phyloP scores from a whole-genome alignment of 2,329 filamentous ascomycete genomes.

The Curvularia verruculosa region DNA sequence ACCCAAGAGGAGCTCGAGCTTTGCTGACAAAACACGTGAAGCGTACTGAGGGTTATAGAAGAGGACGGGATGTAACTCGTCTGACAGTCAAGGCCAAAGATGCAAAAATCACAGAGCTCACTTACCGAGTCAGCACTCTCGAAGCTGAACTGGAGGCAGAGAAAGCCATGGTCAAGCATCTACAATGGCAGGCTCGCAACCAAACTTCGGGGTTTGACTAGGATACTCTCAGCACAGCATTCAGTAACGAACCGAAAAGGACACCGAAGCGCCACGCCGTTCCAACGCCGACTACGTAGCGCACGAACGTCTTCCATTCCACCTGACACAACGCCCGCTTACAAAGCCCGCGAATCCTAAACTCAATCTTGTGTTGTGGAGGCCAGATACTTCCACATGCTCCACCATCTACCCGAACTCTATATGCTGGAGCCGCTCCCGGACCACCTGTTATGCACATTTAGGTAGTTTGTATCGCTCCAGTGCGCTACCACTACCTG shows the following conservation, averaged over 20 bases:
- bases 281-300: not conserved
- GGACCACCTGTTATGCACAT: not conserved
- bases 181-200: slow-evolving; percentile 32
- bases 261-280: too few relatives aligned
- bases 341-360: not conserved
- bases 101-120: slow-evolving; percentile 67
- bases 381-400: not conserved
- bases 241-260: not conserved
- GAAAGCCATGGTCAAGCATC: slow-evolving; percentile 48
- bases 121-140: slow-evolving; percentile 66
- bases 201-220: slow-evolving; percentile 4
- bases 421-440: not conserved
- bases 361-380: not conserved
- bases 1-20: slow-evolving; percentile 26
- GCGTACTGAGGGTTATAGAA: slow-evolving; percentile 65
- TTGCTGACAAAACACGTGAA: slow-evolving; percentile 58
- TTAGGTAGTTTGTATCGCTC: not conserved
- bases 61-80: slow-evolving; percentile 70
- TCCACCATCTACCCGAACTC: not conserved
- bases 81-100: slow-evolving; percentile 68
- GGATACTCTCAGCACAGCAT: not conserved
- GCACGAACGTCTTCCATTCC: not conserved
- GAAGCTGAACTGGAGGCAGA: slow-evolving; percentile 63
- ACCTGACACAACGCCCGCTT: not conserved
- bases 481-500: not conserved